These are phyloP conservation scores for Pharus latifolius DNA, from an alignment of 176 grass and related monocot genomes.

Conservation along the genomic window DNA sequence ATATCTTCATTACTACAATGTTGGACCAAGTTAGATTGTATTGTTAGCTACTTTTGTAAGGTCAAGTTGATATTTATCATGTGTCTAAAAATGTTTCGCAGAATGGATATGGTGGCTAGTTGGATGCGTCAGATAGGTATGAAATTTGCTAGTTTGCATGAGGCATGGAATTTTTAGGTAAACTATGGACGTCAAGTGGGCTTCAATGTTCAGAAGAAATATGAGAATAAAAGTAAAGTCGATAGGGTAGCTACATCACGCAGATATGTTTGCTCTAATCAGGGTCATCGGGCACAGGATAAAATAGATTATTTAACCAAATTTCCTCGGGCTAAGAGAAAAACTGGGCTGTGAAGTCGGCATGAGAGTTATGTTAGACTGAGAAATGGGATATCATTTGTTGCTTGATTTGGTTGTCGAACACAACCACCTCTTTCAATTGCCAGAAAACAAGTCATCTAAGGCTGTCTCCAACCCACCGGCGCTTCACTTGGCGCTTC, in stretches of 20 bases:
- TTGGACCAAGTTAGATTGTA: too few relatives aligned
- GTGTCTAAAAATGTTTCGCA: background rate
- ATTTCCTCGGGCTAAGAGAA: conserved; percentile 13
- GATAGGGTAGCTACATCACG: conserved; percentile 1
- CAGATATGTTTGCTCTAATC: conserved; percentile 25
- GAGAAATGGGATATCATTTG: background rate
- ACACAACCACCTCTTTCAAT: background rate
- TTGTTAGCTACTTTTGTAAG: too few relatives aligned
- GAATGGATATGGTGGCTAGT: background rate
- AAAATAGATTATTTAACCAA: background rate
- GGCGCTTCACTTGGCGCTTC: too few relatives aligned
- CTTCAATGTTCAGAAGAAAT: conserved; percentile 19
- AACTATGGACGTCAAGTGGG: too few relatives aligned
- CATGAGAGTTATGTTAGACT: conserved; percentile 7
- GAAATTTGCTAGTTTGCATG: background rate
- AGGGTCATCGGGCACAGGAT: background rate
- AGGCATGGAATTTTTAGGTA: conserved; percentile 18
- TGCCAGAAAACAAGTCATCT: background rate
- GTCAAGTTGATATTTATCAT: too few relatives aligned
- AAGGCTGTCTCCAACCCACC: too few relatives aligned
- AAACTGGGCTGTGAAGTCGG: conserved; percentile 10
- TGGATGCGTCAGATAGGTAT: background rate
- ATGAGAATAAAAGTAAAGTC: conserved; percentile 10
- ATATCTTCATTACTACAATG: too few relatives aligned
- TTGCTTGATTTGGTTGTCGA: too few relatives aligned